Conservation (phyloP, 768 basidiomycete genomes). For the Psilocybe azurescens region DNA sequence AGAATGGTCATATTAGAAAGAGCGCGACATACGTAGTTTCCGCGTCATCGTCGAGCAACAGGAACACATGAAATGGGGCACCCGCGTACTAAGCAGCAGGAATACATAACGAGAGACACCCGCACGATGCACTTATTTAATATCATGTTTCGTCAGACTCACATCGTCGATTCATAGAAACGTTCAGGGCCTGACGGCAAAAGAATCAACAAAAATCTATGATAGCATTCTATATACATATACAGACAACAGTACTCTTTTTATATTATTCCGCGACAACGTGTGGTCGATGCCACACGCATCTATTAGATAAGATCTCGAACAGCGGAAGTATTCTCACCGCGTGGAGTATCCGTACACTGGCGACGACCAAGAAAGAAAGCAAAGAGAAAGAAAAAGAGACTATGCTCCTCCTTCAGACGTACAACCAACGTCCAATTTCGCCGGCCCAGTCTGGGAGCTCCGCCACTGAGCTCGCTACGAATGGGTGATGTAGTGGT, state of each 20-base stretch:
- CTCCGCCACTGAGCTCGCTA: constrained; percentile 42
- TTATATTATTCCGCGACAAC: constrained; percentile 16
- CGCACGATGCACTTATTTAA: not conserved
- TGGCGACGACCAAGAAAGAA: constrained; percentile 2
- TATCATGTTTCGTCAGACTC: not conserved
- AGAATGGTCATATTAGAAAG: too few species aligned
- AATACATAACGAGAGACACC: not conserved
- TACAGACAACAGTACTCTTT: constrained; percentile 11
- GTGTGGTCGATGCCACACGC: not conserved
- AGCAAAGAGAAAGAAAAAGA: not conserved
- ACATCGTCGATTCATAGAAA: not conserved
- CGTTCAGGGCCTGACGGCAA: not conserved
- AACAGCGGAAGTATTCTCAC: constrained; percentile 13
- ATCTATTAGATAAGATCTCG: constrained; percentile 20
- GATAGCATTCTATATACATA: constrained; percentile 16
- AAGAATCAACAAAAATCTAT: constrained; percentile 12
- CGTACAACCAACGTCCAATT: constrained; percentile 67
- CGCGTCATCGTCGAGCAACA: not conserved
- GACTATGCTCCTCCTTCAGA: constrained; percentile 40
- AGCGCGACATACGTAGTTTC: not conserved
- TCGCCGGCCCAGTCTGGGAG: constrained; percentile 58
- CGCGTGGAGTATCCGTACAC: constrained; percentile 13
- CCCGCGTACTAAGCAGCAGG: not conserved
- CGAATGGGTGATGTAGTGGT: constrained; percentile 48
- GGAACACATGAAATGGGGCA: too few species aligned